A percentile compares a stretch with the other conserved stretches of the same genome.
Conservation (phyloP, 257 asterid species). For the Eucommia ulmoides region DNA sequence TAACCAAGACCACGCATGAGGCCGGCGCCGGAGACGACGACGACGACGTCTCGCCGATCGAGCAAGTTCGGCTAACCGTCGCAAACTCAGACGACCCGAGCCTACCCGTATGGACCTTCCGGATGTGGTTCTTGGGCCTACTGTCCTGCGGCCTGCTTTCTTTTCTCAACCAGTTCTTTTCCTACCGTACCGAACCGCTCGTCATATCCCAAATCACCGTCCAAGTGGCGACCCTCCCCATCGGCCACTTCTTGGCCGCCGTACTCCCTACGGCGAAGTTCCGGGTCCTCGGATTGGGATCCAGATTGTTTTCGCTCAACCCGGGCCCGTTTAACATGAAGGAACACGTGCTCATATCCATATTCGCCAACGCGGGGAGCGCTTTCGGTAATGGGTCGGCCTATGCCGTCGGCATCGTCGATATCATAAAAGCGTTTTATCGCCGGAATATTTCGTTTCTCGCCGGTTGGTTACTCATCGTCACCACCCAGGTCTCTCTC, state of each 20-base stretch:
- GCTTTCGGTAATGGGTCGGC: slow-evolving; percentile 83
- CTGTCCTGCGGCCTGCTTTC: slow-evolving; percentile 56
- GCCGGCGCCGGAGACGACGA: no score
- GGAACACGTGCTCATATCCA: no score
- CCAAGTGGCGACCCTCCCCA: slow-evolving; percentile 57
- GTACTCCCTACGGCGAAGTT: slow-evolving; percentile 34
- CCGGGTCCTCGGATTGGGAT: slow-evolving; percentile 43
- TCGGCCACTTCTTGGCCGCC: slow-evolving; percentile 71
- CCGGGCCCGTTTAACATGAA: slow-evolving; percentile 93
- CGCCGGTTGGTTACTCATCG: slow-evolving; percentile 85
- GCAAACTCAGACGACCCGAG: slow-evolving; percentile 63
- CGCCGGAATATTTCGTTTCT: slow-evolving; percentile 55
- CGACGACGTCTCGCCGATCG: slow-evolving; percentile 50
- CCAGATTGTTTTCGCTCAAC: slow-evolving; percentile 42
- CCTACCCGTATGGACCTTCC: slow-evolving; percentile 83
- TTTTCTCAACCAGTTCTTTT: slow-evolving; percentile 73
- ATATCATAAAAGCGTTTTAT: slow-evolving; percentile 63
- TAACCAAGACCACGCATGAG: no score
- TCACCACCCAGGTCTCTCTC: no score
- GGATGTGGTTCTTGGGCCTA: slow-evolving; percentile 83
- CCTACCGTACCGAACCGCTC: slow-evolving; percentile 70
- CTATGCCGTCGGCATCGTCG: slow-evolving; percentile 64
- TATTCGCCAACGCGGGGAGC: slow-evolving; percentile 80
- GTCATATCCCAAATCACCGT: slow-evolving; percentile 62
- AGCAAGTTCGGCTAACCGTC: slow-evolving; percentile 79